Conservation (phyloP, 768 basidiomycete species). For the Flagelloscypha sp. region DNA sequence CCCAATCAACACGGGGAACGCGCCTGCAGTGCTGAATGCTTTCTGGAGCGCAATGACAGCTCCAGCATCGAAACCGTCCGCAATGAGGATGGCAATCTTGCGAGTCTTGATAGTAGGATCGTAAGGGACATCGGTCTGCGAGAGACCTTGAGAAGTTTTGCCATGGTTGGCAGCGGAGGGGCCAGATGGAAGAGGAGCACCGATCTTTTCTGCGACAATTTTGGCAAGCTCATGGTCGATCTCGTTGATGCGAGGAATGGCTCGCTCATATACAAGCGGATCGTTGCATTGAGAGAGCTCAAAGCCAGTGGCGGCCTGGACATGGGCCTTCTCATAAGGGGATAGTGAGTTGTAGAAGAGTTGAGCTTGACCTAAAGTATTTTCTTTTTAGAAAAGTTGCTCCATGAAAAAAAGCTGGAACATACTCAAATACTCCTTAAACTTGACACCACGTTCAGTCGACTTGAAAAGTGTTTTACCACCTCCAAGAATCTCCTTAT, state of each 20-base stretch:
- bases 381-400: too few relatives aligned
- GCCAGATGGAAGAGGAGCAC: conserved; percentile 45
- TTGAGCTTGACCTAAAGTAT: conserved; percentile 69
- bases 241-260: conserved; percentile 60
- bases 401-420: too few relatives aligned
- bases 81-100: conserved; percentile 68
- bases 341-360: conserved; percentile 81
- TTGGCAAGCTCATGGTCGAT: conserved; percentile 70
- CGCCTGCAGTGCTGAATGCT: conserved; percentile 41
- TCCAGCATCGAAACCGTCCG: conserved; percentile 61
- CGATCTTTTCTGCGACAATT: conserved; percentile 57
- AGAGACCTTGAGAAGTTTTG: conserved; percentile 44
- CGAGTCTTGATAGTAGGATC: conserved; percentile 54
- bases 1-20: conserved; percentile 59
- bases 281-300: conserved; percentile 84
- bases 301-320: conserved; percentile 65
- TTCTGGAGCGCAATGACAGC: conserved; percentile 54
- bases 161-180: conserved; percentile 50
- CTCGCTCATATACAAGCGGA: conserved; percentile 55
- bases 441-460: conserved; percentile 61
- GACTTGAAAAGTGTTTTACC: too few relatives aligned
- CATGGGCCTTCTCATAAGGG: conserved; percentile 60
- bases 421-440: conserved; percentile 69
- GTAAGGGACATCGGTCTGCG: conserved; percentile 48
- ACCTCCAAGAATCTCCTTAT: too few relatives aligned